Conservation (phyloP, 805 yeast species). For the Yarrowia hollandica region DNA sequence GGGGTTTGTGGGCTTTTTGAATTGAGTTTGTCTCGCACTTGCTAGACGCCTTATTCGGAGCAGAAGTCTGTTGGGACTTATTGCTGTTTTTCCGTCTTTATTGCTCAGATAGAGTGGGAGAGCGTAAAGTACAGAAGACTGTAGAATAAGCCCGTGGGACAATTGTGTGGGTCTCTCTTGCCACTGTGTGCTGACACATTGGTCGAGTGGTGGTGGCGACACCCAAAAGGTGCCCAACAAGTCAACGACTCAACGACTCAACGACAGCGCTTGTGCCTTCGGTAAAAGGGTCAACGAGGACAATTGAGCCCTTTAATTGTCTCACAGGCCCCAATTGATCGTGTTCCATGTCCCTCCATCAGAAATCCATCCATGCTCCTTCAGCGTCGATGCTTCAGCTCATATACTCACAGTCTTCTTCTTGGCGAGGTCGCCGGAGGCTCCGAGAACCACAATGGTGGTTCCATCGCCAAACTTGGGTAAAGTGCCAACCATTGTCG, state of each 20-base stretch:
- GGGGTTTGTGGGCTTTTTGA: no score
- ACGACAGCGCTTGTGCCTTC: no score
- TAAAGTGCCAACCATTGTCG: conserved; percentile 17
- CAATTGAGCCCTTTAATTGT: no score
- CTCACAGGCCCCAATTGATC: no score
- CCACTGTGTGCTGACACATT: no score
- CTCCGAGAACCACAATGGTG: conserved; percentile 82
- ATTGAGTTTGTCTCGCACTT: conserved; percentile 13
- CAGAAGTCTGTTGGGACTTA: conserved; percentile 21
- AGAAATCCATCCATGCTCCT: no score
- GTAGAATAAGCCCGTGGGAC: not conserved
- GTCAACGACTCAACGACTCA: no score
- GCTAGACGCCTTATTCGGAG: conserved; percentile 18
- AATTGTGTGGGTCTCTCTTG: not conserved
- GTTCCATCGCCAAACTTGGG: conserved; percentile 60
- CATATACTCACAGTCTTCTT: conserved; percentile 68
- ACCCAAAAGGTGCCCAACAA: no score
- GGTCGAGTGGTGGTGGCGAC: no score
- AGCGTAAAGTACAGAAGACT: not conserved
- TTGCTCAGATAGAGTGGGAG: conserved; percentile 10
- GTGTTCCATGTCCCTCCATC: no score
- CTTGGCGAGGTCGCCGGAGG: conserved; percentile 92
- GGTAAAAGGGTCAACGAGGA: no score
- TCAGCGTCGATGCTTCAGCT: no score
- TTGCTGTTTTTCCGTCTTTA: conserved; percentile 18